A percentile compares a stretch with the other conserved stretches of the same genome.
Evolutionary conservation across 305 asterid species (phyloP).

Genomic region (Salvia sclarea): DNA sequence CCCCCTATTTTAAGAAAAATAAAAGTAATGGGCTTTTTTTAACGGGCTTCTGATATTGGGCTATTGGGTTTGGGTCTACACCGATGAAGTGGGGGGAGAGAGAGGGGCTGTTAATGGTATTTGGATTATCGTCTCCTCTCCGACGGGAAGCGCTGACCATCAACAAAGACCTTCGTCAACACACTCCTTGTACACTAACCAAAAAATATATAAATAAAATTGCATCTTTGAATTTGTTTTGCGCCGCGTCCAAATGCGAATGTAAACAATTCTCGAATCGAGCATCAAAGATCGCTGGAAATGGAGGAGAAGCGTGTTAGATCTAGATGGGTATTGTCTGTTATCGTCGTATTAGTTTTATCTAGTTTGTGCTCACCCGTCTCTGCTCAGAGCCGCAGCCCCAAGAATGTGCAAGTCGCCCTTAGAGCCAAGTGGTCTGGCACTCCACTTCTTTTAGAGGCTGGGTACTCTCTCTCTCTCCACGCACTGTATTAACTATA

Average conservation of each 20-base stretch:
- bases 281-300: slow-evolving; percentile 37
- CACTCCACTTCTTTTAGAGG: slow-evolving; percentile 87
- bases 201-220: not conserved
- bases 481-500: not conserved
- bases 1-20: too few relatives aligned
- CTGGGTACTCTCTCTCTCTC: slow-evolving; percentile 66
- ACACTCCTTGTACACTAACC: not conserved
- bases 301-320: slow-evolving; percentile 67
- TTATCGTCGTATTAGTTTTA: slow-evolving; percentile 42
- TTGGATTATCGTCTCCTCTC: not conserved
- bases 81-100: not conserved
- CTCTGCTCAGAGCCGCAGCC: slow-evolving; percentile 59
- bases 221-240: not conserved
- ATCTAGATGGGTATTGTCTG: slow-evolving; percentile 58
- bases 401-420: slow-evolving; percentile 95
- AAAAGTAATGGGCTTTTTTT: not conserved
- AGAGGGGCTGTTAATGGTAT: not conserved
- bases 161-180: slow-evolving; percentile 17
- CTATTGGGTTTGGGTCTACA: not conserved
- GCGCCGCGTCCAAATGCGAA: slow-evolving; percentile 21
- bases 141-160: slow-evolving; percentile 21
- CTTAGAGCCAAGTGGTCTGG: slow-evolving; percentile 98
- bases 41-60: not conserved
- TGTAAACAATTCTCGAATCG: slow-evolving; percentile 13
- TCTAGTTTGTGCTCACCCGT: slow-evolving; percentile 44